Base-by-base conservation (phyloP, 805 yeast species). In the Lachancea kluyveri region DNA sequence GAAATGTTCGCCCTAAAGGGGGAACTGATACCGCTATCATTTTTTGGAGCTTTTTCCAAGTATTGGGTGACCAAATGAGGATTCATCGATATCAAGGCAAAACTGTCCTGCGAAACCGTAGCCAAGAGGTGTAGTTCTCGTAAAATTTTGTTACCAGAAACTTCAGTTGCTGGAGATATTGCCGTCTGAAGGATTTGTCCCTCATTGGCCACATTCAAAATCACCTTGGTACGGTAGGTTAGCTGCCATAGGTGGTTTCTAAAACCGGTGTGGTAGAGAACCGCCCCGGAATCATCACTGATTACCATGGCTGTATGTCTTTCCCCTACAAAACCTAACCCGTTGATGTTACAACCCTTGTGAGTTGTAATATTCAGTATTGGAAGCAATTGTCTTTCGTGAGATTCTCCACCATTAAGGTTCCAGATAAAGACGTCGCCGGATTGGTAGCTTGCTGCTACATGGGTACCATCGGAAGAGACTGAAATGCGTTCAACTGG, bases 371-470 rank as follows among this genome's bases (percentile, higher is more conserved):
- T 50, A 17, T 49, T 52, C 17, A 57, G 24, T n/a, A 54, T 45
- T 3, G 62, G 9, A n/a, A 33, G 9, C 49, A 23, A 45, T 45
- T 22, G 61, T 29, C n/a, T 41, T 36, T 45, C 25, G 30, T 34
- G 15, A 52, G 54, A 18, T 51, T 55, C 28, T 16, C 16, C 21
- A 9, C 51, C 42, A 24, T 53, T 51, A 17, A 79, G 43, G 40
- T 82, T 77, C 94, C 95, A 90, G 2, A 83, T 43, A 17, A 68
- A 59, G 2, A 88, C 67, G 33, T 63, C 64, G 0, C 96, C 97
- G 14, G 67, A 58, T 4, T 65, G 61, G 42, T 70, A 75, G 1
- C 95, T 94, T 0, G 77, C 79, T 0, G 81, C 85, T 3, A 86
- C 41, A 45, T 68, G 72, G 0, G 80, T 65, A 1, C 83, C 79